Conservation (phyloP, 108 stramenopile species). For the Pseudonitzschia delicatissima region DNA sequence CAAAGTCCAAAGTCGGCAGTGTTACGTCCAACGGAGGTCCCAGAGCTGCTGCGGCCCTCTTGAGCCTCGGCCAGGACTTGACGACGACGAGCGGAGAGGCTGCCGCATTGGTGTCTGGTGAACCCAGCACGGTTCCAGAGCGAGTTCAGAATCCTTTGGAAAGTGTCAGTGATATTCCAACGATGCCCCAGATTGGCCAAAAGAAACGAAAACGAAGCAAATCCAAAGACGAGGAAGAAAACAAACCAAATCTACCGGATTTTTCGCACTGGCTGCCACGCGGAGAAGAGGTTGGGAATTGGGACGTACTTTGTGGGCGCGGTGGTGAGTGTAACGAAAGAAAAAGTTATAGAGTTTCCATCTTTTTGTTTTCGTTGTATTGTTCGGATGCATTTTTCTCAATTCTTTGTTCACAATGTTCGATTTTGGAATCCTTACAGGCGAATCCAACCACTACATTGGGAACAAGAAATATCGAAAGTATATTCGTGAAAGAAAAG, state of each 20-base stretch:
- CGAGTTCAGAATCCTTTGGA: neutral
- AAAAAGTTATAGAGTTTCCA: neutral
- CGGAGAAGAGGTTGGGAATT: constrained; percentile 22
- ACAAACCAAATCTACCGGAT: constrained; percentile 15
- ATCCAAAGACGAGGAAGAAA: neutral
- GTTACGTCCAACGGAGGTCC: neutral
- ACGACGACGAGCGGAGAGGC: too few relatives aligned
- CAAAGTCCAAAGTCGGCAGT: too few relatives aligned
- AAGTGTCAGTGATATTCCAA: neutral
- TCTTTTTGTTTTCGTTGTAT: neutral
- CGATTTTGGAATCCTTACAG: neutral
- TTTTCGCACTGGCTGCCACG: constrained; percentile 30
- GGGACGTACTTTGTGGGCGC: constrained; percentile 37
- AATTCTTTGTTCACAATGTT: neutral
- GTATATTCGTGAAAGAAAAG: constrained; percentile 23
- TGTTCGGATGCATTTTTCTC: neutral
- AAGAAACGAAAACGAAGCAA: neutral
- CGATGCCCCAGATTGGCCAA: neutral
- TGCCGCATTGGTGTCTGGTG: neutral
- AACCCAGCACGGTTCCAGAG: too few relatives aligned
- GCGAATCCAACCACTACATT: constrained; percentile 29
- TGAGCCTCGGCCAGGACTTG: constrained; percentile 23
- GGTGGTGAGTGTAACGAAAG: constrained; percentile 14
- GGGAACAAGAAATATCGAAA: constrained; percentile 31
- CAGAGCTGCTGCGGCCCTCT: constrained; percentile 7